Percentiles rank a stretch among this genome's conserved stretches.
phyloP scores from a whole-genome alignment of 2,329 filamentous ascomycete species.

The Didymella segeticola region DNA sequence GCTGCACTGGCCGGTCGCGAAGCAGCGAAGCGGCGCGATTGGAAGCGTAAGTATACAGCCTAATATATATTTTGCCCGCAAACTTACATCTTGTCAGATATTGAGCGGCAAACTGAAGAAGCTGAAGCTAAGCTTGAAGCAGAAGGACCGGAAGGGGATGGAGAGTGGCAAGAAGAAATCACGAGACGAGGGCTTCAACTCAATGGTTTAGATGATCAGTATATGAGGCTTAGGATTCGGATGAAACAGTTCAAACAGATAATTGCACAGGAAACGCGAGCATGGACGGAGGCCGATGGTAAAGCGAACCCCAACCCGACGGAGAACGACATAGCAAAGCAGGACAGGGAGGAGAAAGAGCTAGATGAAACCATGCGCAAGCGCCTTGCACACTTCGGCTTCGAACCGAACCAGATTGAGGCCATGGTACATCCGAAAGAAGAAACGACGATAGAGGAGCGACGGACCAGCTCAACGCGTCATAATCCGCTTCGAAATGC shows the following conservation, averaged over 20 bases:
- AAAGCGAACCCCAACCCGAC: not conserved
- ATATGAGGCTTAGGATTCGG: no score
- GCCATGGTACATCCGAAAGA: not conserved
- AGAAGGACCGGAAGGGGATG: no score
- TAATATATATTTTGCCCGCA: no score
- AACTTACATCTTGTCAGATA: no score
- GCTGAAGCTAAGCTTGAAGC: no score
- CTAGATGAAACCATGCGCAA: not conserved
- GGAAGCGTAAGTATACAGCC: no score
- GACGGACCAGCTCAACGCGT: not conserved
- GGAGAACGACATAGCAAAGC: not conserved
- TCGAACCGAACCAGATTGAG: not conserved
- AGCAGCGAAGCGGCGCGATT: constrained; percentile 62
- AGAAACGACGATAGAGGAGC: not conserved
- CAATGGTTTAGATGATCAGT: no score
- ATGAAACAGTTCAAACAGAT: no score
- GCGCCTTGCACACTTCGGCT: not conserved
- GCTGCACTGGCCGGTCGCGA: constrained; percentile 65
- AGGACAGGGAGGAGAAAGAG: not conserved
- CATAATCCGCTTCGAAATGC: not conserved
- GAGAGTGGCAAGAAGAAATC: no score
- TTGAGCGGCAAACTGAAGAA: no score
- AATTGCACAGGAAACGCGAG: no score
- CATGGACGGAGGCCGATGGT: not conserved
- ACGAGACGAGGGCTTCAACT: no score